These are phyloP conservation scores for Nicotiana otophora DNA, from an alignment of 257 asterid species.

Conservation along the genomic window DNA sequence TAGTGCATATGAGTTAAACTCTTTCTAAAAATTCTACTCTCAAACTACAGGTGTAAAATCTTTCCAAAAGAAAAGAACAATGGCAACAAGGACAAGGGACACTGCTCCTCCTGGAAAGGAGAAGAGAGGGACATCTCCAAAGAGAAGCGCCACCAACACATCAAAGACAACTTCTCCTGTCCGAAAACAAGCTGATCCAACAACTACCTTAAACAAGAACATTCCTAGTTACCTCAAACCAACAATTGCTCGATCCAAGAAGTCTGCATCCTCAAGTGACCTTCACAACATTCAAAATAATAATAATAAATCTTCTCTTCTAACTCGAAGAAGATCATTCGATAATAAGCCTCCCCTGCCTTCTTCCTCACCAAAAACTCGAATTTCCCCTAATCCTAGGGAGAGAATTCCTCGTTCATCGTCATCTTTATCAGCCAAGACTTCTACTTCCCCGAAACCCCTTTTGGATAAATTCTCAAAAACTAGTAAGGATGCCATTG, in stretches of 20 bases:
- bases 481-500: slow-evolving; percentile 30
- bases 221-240: slow-evolving; percentile 54
- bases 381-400: slow-evolving; percentile 31
- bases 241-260: slow-evolving; percentile 32
- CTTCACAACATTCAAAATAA: slow-evolving; percentile 1
- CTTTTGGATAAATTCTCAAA: slow-evolving; percentile 26
- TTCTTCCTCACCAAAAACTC: slow-evolving; percentile 25
- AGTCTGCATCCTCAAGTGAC: slow-evolving; percentile 12
- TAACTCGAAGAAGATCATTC: slow-evolving; percentile 46
- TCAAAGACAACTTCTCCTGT: slow-evolving; percentile 22
- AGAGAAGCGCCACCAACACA: slow-evolving; percentile 24
- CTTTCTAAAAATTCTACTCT: no score
- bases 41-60: neutral
- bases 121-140: slow-evolving; percentile 42
- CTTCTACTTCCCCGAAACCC: slow-evolving; percentile 19
- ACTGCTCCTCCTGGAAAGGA: slow-evolving; percentile 32
- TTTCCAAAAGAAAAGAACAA: slow-evolving; percentile 4
- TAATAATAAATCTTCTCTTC: slow-evolving; percentile 5
- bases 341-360: slow-evolving; percentile 47
- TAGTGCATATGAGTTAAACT: no score
- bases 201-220: slow-evolving; percentile 23
- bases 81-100: slow-evolving; percentile 55
- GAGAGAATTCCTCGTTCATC: slow-evolving; percentile 26
- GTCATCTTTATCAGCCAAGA: slow-evolving; percentile 31
- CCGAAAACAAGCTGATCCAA: slow-evolving; percentile 6